Conservation (phyloP, 345 rosid species). For the Citrus hindsii region DNA sequence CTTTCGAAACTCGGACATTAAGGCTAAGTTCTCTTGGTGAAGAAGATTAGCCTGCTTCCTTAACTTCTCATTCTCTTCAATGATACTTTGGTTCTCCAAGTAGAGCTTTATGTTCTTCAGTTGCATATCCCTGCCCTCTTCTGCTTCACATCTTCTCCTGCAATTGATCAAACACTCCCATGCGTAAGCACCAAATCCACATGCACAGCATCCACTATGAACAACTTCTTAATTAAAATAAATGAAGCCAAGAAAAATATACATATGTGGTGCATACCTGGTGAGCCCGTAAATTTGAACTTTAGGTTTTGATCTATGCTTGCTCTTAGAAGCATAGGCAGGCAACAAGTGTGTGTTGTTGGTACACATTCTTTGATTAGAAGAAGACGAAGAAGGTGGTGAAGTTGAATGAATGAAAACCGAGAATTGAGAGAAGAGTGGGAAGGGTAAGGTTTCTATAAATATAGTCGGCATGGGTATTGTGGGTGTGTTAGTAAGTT, state of each 20-base stretch:
- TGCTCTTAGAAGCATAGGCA: slow-evolving; percentile 24
- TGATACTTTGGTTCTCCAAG: slow-evolving; percentile 55
- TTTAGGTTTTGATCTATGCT: slow-evolving; percentile 36
- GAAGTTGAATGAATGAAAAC: neutral
- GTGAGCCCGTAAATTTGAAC: slow-evolving; percentile 42
- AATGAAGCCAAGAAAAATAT: neutral
- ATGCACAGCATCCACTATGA: neutral
- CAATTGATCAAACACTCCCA: slow-evolving; percentile 1
- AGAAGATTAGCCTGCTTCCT: slow-evolving; percentile 54
- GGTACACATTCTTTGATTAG: slow-evolving; percentile 30
- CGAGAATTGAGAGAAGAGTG: slow-evolving; percentile 7
- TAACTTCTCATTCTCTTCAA: slow-evolving; percentile 58
- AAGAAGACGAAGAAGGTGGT: neutral
- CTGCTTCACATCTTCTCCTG: slow-evolving; percentile 26
- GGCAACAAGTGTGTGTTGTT: slow-evolving; percentile 28
- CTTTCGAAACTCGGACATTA: slow-evolving; percentile 42
- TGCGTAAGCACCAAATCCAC: neutral
- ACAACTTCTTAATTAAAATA: neutral
- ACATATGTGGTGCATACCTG: slow-evolving; percentile 22
- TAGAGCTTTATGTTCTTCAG: slow-evolving; percentile 58
- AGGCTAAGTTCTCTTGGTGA: slow-evolving; percentile 50
- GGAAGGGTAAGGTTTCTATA: slow-evolving; percentile 16
- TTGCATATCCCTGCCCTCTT: slow-evolving; percentile 38
- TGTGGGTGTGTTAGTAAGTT: slow-evolving; percentile 5
- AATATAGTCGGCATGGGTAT: slow-evolving; percentile 11